Evolutionary conservation across 257 asterid genomes (phyloP).

Genomic region (Eucommia ulmoides): DNA sequence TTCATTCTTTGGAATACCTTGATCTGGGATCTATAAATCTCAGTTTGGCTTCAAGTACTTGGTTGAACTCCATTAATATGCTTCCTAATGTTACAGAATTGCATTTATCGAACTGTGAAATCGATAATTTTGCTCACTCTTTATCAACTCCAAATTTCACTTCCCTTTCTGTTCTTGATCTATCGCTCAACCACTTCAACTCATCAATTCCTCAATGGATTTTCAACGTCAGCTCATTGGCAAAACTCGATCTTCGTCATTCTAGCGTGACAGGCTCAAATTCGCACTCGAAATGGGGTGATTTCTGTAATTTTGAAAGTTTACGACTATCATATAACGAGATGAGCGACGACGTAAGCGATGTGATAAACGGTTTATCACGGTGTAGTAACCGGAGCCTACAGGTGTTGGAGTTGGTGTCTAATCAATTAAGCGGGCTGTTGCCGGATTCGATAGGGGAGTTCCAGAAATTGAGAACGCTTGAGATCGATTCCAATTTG

Average conservation of each 20-base stretch:
- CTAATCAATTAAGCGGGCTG: not conserved
- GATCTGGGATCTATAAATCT: constrained; percentile 19
- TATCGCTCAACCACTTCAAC: not conserved
- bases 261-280: not conserved
- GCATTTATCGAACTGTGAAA: not conserved
- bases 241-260: not conserved
- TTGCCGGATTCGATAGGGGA: not conserved
- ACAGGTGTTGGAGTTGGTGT: not conserved
- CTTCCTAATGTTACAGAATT: not conserved
- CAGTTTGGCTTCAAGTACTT: constrained; percentile 9
- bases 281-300: not conserved
- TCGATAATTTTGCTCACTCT: not conserved
- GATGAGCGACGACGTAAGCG: not conserved
- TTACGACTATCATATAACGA: not conserved
- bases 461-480: not conserved
- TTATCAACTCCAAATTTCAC: not conserved
- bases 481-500: not conserved
- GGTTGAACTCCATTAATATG: constrained; percentile 17
- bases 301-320: not conserved
- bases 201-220: not conserved
- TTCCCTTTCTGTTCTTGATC: not conserved
- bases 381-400: not conserved
- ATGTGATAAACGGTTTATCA: not conserved
- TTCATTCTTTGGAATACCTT: constrained; percentile 16
- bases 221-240: not conserved